Percentiles rank a stretch among this genome's conserved stretches.
phyloP scores from a whole-genome alignment of 345 rosid species.

The Moringa oleifera region DNA sequence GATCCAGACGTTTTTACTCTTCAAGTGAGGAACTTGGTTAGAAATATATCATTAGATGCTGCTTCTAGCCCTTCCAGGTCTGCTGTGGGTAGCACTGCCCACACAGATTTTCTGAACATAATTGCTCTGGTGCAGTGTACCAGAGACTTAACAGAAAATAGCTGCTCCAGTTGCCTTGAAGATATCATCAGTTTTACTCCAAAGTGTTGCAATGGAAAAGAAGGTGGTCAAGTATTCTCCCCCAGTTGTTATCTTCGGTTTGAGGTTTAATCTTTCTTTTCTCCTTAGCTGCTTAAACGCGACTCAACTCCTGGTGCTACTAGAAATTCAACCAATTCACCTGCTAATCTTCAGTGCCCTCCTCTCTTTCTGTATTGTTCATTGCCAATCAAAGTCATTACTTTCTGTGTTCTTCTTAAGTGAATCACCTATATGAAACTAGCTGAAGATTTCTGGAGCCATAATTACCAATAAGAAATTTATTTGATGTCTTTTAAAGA shows the following conservation, averaged over 20 bases:
- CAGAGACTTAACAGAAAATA: constrained; percentile 16
- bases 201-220: constrained; percentile 1
- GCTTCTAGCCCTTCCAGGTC: constrained; percentile 23
- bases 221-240: constrained; percentile 17
- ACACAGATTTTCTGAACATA: constrained; percentile 5
- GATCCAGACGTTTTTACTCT: constrained; percentile 12
- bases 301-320: constrained; percentile 7
- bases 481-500: no score
- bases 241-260: constrained; percentile 31
- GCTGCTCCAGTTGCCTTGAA: constrained; percentile 28
- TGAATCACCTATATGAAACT: no score
- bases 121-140: constrained; percentile 41
- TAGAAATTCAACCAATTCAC: background rate
- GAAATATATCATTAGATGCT: constrained; percentile 17
- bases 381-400: no score
- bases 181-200: constrained; percentile 12
- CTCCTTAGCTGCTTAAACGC: constrained; percentile 5
- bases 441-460: no score
- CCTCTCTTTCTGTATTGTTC: no score
- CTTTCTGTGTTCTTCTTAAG: background rate
- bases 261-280: constrained; percentile 28
- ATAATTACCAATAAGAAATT: no score
- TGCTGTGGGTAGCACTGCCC: constrained; percentile 13
- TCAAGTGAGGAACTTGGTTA: constrained; percentile 17
- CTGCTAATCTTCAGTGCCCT: constrained; percentile 14